A percentile compares a stretch with the other conserved stretches of the same genome.
These are phyloP conservation scores for Camillea tinctor DNA, from an alignment of 2,329 filamentous ascomycete species.

Conservation along the genomic window DNA sequence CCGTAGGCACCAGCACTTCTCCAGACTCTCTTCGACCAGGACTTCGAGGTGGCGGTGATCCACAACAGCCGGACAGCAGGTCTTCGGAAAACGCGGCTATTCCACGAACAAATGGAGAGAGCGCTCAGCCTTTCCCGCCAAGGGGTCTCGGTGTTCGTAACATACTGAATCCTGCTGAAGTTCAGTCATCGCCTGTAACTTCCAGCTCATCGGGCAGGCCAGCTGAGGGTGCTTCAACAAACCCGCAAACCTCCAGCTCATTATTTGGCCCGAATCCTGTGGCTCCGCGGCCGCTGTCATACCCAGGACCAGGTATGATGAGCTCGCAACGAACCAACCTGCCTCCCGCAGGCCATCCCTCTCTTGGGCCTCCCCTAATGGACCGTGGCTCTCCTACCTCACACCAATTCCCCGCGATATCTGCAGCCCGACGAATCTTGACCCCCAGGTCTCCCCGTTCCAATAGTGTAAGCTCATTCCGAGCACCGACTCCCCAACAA, in stretches of 20 bases:
- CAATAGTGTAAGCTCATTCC: constrained; percentile 41
- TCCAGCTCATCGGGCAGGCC: constrained; percentile 18
- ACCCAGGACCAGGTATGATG: constrained; percentile 21
- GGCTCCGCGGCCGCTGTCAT: constrained; percentile 20
- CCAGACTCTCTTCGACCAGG: constrained; percentile 29
- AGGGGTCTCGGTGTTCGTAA: constrained; percentile 42
- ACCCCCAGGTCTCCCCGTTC: constrained; percentile 59
- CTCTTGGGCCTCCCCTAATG: constrained; percentile 27
- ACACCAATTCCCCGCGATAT: constrained; percentile 32
- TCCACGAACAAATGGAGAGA: constrained; percentile 30
- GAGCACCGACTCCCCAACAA: constrained; percentile 31
- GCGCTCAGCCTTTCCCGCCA: constrained; percentile 29
- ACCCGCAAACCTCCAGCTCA: constrained; percentile 15
- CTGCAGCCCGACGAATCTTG: constrained; percentile 47
- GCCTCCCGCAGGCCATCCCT: constrained; percentile 18
- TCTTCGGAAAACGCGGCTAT: constrained; percentile 29
- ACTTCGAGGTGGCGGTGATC: constrained; percentile 32
- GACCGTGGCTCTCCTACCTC: constrained; percentile 33
- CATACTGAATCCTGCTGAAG: constrained; percentile 43
- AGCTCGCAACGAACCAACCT: constrained; percentile 23
- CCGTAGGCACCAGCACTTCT: constrained; percentile 34
- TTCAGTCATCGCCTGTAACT: constrained; percentile 24
- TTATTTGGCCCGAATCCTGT: constrained; percentile 27
- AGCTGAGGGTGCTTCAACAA: constrained; percentile 14
- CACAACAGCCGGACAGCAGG: constrained; percentile 24